Base-by-base conservation (phyloP, 345 rosid species). In the Salix caprea region DNA sequence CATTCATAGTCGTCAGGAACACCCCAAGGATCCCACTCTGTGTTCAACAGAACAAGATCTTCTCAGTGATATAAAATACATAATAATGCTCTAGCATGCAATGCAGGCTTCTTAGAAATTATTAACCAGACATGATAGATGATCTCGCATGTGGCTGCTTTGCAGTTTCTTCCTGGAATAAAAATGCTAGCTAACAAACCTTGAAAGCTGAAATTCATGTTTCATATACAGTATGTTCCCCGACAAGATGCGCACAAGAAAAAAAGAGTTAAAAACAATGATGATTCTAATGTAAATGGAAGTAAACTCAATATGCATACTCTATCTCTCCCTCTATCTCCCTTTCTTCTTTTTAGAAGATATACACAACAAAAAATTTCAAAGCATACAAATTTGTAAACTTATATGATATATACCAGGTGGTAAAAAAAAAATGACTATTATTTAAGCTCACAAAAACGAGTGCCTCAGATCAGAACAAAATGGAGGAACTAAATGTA, bases 1-100 rank as follows among this genome's bases (percentile, higher is more conserved):
- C 94, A 91, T 77, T 92, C 95, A 37, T 90, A 89, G 82, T 94
- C 99, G 46, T 96, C 98, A 40, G 97, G 94, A 84, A 93, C 94
- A 78, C 94, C 98, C 98, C 98, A 92, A 69, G 98, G 98, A 84
- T 92, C 95, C 98, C 97, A 93, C 81, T 96, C 98, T 96, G 91
- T 82, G 62, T 71, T 73, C 10, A 81, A 70, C 14, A 60, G 0
- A 61, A 72, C 46, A 61, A 6, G 72, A 36, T 2, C 15, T 5
- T 23, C 12, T 64, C 16, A 40, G 24, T 52, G 46, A 40, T 21
- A n/a, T 15, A 21, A 39, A 39, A 37, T 4, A 42, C 3, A 7
- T 3, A 8, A 6, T 5, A 48, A 21, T 2, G 19, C 36, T 74
- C 24, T 4, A 74, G 37, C 56, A 73, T 39, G 10, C 4, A 11